Conservation (phyloP, 352 stramenopile species). For the Peronospora farinosa region DNA sequence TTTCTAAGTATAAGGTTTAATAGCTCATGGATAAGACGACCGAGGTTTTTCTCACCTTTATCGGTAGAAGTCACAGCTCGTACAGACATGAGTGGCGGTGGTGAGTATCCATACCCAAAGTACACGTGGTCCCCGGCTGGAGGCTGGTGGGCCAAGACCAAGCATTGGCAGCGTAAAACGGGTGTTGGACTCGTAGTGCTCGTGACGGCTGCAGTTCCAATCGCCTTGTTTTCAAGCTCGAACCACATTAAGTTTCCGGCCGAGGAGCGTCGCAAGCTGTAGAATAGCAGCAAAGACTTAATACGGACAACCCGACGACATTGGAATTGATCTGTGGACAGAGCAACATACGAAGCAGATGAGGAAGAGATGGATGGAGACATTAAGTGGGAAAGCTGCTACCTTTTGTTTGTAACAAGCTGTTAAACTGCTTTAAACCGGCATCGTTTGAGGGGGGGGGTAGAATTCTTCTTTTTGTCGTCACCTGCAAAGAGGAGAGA, state of each 20-base stretch:
- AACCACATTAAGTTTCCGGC: slow-evolving; percentile 70
- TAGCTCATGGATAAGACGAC: not conserved
- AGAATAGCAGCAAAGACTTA: slow-evolving; percentile 4
- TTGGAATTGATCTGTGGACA: slow-evolving; percentile 23
- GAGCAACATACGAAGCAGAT: slow-evolving; percentile 3
- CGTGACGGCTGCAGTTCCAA: slow-evolving; percentile 37
- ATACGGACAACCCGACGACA: not conserved
- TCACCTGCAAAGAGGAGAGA: not conserved
- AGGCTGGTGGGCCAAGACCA: slow-evolving; percentile 81
- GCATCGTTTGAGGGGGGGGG: no score
- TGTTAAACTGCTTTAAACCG: not conserved
- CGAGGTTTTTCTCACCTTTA: not conserved
- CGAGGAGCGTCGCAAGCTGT: slow-evolving; percentile 57
- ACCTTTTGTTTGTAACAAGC: not conserved
- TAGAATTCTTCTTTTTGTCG: not conserved
- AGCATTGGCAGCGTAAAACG: slow-evolving; percentile 79
- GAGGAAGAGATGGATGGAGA: slow-evolving; percentile 1
- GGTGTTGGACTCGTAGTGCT: slow-evolving; percentile 52
- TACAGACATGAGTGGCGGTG: slow-evolving; percentile 57
- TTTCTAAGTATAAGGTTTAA: no score
- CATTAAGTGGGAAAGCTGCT: not conserved
- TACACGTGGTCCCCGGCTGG: slow-evolving; percentile 82
- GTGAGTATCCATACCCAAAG: slow-evolving; percentile 83
- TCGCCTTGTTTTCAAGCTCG: slow-evolving; percentile 55
- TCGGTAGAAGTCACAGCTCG: no score